Percentiles rank a stretch among this genome's conserved stretches.
Conservation (phyloP, 2,329 filamentous ascomycete genomes). For the Sarocladiaceae sp. region DNA sequence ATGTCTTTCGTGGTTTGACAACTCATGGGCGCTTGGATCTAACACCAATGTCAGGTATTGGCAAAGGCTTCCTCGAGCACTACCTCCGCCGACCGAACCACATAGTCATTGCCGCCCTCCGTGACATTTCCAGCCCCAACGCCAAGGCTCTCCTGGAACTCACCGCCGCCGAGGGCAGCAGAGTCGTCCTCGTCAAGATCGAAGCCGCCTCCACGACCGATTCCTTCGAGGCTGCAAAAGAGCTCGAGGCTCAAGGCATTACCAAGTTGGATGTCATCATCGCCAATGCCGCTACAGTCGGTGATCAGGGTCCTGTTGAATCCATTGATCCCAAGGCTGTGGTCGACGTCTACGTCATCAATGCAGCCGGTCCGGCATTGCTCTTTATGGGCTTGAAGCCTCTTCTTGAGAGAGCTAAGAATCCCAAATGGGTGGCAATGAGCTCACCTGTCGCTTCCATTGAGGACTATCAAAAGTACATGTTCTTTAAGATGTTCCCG, state of each 20-base stretch:
- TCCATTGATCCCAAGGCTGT: background rate
- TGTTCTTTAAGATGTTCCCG: constrained; percentile 4
- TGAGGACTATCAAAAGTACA: background rate
- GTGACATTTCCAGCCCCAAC: constrained; percentile 23
- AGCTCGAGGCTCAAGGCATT: constrained; percentile 30
- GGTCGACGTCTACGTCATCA: constrained; percentile 1
- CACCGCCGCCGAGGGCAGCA: constrained; percentile 28
- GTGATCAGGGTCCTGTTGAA: constrained; percentile 1
- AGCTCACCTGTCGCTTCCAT: background rate
- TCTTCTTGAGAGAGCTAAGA: background rate
- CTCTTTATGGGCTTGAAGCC: background rate
- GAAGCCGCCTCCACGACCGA: constrained; percentile 32
- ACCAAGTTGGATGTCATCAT: constrained; percentile 44
- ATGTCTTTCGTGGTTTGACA: background rate
- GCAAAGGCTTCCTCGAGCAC: constrained; percentile 26
- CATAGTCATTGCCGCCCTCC: constrained; percentile 36
- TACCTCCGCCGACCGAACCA: constrained; percentile 53
- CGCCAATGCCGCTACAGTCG: constrained; percentile 37
- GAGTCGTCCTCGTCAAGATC: constrained; percentile 36
- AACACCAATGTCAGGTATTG: constrained; percentile 21
- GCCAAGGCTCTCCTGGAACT: constrained; percentile 28
- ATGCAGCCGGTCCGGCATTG: background rate
- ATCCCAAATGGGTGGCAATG: background rate
- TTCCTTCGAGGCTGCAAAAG: constrained; percentile 25
- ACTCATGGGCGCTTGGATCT: background rate